Conservation (phyloP, 306 rosid species). For the Ormosia semicastrata region DNA sequence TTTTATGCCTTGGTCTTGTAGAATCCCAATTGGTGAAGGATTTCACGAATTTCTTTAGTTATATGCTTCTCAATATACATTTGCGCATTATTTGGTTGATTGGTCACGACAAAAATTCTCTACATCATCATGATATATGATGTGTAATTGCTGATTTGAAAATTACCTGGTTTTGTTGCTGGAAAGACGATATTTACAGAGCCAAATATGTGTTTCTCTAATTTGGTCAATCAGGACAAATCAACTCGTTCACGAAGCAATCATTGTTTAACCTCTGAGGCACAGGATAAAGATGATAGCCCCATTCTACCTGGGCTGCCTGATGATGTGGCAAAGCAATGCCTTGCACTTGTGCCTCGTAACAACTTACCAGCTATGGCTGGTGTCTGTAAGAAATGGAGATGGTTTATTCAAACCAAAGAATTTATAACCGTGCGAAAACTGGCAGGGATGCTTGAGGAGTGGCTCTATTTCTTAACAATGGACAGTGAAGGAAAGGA, state of each 20-base stretch:
- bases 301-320: conserved; percentile 88
- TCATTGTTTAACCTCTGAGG: conserved; percentile 34
- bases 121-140: conserved; percentile 22
- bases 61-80: conserved; percentile 16
- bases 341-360: conserved; percentile 95
- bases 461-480: conserved; percentile 87
- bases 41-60: conserved; percentile 70
- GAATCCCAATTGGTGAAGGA: conserved; percentile 82
- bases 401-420: conserved; percentile 75
- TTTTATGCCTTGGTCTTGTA: conserved; percentile 87
- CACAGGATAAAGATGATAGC: conserved; percentile 34
- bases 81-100: conserved; percentile 28
- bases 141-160: conserved; percentile 29
- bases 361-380: conserved; percentile 69
- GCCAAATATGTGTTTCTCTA: conserved; percentile 63
- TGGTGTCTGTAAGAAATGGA: conserved; percentile 87
- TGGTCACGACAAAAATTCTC: conserved; percentile 33
- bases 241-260: conserved; percentile 35
- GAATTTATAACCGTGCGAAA: conserved; percentile 74
- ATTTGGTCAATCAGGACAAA: conserved; percentile 46
- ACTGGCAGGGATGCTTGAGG: conserved; percentile 83
- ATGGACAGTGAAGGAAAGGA: conserved; percentile 53
- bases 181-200: conserved; percentile 64
- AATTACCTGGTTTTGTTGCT: conserved; percentile 60
- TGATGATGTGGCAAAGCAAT: conserved; percentile 88